Evolutionary conservation across 345 rosid genomes (phyloP).

Genomic region (Eucalyptus fibrosa): DNA sequence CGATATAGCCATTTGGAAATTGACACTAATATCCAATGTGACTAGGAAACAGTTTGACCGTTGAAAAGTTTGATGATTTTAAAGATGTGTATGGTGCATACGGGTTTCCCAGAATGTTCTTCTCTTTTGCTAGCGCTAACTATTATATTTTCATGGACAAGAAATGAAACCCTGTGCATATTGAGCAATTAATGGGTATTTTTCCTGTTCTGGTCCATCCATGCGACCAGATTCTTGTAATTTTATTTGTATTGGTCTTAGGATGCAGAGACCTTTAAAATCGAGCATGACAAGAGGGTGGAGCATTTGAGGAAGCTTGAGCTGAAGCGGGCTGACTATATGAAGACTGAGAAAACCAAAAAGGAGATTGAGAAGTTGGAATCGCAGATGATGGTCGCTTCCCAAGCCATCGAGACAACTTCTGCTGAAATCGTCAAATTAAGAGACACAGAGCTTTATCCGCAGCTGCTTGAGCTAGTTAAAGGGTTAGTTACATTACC

Average conservation of each 20-base stretch:
- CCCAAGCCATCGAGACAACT: conserved; percentile 72
- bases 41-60: neutral
- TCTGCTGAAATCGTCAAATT: conserved; percentile 75
- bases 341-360: conserved; percentile 72
- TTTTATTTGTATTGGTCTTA: neutral
- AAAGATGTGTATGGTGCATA: neutral
- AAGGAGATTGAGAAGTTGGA: conserved; percentile 79
- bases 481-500: conserved; percentile 52
- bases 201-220: neutral
- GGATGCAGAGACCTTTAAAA: conserved; percentile 59
- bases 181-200: neutral
- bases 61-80: neutral
- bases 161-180: neutral
- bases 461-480: conserved; percentile 79
- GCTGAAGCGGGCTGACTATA: conserved; percentile 68
- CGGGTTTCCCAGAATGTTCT: neutral
- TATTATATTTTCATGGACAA: neutral
- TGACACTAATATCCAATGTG: neutral
- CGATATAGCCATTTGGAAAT: neutral
- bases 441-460: conserved; percentile 73
- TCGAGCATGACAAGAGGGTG: conserved; percentile 78
- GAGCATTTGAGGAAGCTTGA: conserved; percentile 74
- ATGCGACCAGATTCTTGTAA: neutral
- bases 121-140: neutral
- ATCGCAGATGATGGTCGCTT: conserved; percentile 74